Percentiles rank a stretch among this genome's conserved stretches.
Evolutionary conservation across 1,284 basidiomycete genomes (phyloP).

Genomic region (Heterobasidion parviporum): DNA sequence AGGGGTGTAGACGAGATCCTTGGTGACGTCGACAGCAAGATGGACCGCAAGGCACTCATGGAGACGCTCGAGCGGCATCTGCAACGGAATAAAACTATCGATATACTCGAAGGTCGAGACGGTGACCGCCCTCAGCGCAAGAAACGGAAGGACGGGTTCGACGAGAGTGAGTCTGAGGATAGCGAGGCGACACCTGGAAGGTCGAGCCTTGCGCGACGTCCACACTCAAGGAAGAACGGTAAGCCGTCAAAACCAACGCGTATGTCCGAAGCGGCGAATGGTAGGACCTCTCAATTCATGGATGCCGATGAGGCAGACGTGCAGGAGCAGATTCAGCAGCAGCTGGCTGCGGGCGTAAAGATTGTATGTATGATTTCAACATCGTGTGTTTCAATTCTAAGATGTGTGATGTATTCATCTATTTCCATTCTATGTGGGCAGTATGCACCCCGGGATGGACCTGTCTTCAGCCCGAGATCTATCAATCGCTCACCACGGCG

Average conservation of each 20-base stretch:
- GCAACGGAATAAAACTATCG: conserved; percentile 80
- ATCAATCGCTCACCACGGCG: conserved; percentile 57
- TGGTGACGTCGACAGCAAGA: conserved; percentile 54
- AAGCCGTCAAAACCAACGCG: conserved; percentile 26
- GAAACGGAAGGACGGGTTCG: conserved; percentile 23
- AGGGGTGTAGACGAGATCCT: conserved; percentile 71
- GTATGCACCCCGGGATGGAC: conserved; percentile 48
- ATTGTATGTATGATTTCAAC: conserved; percentile 36
- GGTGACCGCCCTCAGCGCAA: conserved; percentile 21
- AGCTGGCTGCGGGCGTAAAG: conserved; percentile 67
- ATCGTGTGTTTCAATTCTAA: conserved; percentile 10
- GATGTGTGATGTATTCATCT: background rate
- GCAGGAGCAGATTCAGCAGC: conserved; percentile 77
- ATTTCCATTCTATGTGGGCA: conserved; percentile 15
- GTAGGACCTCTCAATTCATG: conserved; percentile 77
- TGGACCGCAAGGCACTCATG: conserved; percentile 80
- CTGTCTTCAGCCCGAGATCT: conserved; percentile 56
- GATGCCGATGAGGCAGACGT: conserved; percentile 87
- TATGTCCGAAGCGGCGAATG: conserved; percentile 38
- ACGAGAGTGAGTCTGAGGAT: conserved; percentile 10
- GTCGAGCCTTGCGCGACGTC: conserved; percentile 30
- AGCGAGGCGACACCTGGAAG: conserved; percentile 11
- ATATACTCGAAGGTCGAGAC: conserved; percentile 72
- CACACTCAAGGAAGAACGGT: conserved; percentile 20
- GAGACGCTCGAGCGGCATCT: conserved; percentile 76